phyloP scores from a whole-genome alignment of 2,329 filamentous ascomycete genomes.

The Aspergillus sp. region DNA sequence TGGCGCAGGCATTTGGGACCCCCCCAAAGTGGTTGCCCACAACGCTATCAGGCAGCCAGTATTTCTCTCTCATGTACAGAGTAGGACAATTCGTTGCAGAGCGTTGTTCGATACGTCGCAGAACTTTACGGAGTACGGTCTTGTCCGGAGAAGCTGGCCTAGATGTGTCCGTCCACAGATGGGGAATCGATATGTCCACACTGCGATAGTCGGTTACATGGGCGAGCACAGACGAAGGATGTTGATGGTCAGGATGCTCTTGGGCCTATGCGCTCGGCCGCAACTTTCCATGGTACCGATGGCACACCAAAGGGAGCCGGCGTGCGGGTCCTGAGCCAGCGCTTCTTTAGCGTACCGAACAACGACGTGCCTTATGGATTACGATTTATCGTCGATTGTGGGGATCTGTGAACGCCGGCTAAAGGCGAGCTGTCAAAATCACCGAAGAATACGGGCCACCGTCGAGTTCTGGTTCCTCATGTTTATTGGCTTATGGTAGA shows the following conservation, averaged over 20 bases:
- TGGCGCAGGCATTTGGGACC: background rate
- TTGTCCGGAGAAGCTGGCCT: background rate
- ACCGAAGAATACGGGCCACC: background rate
- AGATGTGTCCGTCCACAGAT: background rate
- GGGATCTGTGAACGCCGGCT: background rate
- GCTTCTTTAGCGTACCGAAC: background rate
- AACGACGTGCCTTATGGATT: background rate
- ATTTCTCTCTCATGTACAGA: too few relatives aligned
- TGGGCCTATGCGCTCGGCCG: background rate
- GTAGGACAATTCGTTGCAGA: too few relatives aligned
- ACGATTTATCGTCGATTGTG: background rate
- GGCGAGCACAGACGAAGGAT: background rate
- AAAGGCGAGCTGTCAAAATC: background rate
- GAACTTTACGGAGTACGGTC: too few relatives aligned
- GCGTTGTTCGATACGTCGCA: too few relatives aligned
- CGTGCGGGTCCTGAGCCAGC: background rate
- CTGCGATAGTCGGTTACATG: background rate
- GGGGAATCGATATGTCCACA: background rate
- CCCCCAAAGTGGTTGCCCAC: too few relatives aligned
- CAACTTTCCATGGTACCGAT: background rate
- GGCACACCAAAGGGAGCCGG: background rate
- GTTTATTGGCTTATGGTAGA: too few relatives aligned
- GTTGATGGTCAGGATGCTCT: background rate
- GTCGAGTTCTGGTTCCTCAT: too few relatives aligned
- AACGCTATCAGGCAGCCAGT: too few relatives aligned